phyloP scores from a whole-genome alignment of 2,329 filamentous ascomycete genomes.

The Botrytis sinoallii region DNA sequence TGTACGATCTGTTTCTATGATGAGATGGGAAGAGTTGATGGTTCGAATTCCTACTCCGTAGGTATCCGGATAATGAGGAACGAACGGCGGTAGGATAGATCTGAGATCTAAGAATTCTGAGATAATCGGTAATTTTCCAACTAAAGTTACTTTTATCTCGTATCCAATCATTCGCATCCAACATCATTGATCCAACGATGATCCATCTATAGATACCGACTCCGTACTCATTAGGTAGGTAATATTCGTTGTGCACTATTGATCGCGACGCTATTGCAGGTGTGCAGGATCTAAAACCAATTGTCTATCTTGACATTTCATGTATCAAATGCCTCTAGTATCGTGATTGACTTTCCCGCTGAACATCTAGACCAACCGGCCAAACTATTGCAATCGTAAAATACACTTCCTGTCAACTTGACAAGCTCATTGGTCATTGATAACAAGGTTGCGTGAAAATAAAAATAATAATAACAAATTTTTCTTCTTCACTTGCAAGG shows the following conservation, averaged over 20 bases:
- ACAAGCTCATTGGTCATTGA: neutral
- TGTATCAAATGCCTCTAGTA: neutral
- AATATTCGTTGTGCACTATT: neutral
- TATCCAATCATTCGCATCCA: neutral
- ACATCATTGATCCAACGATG: neutral
- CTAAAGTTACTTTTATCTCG: neutral
- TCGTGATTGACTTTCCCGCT: neutral
- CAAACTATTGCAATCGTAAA: neutral
- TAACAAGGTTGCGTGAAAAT: neutral
- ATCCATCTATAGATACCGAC: neutral
- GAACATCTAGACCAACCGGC: neutral
- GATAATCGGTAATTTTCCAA: neutral
- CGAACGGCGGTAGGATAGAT: neutral
- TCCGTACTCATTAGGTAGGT: neutral
- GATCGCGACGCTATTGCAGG: neutral
- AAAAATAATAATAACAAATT: neutral
- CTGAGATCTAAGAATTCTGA: neutral
- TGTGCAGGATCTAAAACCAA: neutral
- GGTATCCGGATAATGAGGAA: neutral
- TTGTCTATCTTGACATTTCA: neutral
- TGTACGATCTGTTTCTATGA: neutral
- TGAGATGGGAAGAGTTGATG: neutral
- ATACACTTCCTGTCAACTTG: neutral
- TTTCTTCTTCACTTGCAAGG: neutral
- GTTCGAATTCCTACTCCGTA: neutral